Evolutionary conservation across 106 monocot genomes (phyloP), one percentile per base, ranked within the genome.

Genomic region (Dendrobium huoshanense): DNA sequence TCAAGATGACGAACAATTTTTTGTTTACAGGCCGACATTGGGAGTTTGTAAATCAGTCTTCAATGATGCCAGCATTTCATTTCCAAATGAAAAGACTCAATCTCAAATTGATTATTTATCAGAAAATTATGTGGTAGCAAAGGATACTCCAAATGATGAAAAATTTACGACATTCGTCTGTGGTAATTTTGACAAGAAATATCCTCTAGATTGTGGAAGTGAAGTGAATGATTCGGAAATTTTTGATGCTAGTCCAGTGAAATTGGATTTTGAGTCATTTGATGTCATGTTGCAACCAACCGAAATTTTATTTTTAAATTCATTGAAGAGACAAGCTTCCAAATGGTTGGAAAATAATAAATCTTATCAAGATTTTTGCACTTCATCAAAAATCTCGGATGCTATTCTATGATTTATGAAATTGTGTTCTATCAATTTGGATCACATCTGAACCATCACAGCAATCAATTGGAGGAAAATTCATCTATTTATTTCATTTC

Each of bases 331-430:
- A 33, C 89, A 93, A 77, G 85, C 85, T 75, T 80, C 75, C 48
- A 87, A 79, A 75, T 95, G 95, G 95, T 84, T 82, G 84, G 77
- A 72, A 31, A 80, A 83, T 73, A 85, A 67, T 67, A 88, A 89
- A 65, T 85, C 93, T 77, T 88, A 85, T 87, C 79, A 88, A 77
- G 87, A 92, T 76, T 95, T 95, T 49, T 87, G 87, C 70, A 79
- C 73, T 82, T 87, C 85, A 33, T 80, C 80, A 24, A 82, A 82
- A 79, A 77, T 87, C 70, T 75, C 78, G 4, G 83, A 78, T 73
- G 20, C 48, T 31, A 27, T 67, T 67, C 25, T 6, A 11, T 67
- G 29, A 67, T 67, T 67, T 27, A 67, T 56, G 56, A 56, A 11
- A 11, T 16, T 16, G 19, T 15, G 19, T 56, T 56, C 4, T 19